Conservation (phyloP, 345 rosid genomes). For the Arabidopsis arenosa region DNA sequence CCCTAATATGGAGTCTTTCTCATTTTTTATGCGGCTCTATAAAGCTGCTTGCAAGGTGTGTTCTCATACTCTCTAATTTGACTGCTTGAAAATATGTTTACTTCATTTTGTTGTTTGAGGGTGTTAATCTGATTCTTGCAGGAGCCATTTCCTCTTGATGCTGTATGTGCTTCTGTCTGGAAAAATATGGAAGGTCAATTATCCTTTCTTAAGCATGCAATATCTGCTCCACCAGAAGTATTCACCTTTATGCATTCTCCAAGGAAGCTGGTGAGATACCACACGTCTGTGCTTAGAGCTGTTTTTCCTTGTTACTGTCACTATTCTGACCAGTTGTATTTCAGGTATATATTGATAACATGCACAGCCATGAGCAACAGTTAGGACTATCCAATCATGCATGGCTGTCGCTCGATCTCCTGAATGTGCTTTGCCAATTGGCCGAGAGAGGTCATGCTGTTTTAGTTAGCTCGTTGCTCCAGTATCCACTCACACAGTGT, state of each 20-base stretch:
- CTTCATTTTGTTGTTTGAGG: slow-evolving; percentile 14
- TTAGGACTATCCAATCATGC: slow-evolving; percentile 78
- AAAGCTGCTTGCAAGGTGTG: slow-evolving; percentile 82
- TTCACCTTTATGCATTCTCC: slow-evolving; percentile 85
- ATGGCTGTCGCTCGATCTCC: slow-evolving; percentile 83
- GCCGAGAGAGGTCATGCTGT: slow-evolving; percentile 86
- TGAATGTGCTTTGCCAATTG: slow-evolving; percentile 83
- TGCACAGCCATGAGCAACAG: slow-evolving; percentile 66
- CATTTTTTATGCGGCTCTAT: slow-evolving; percentile 79
- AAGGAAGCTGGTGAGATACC: slow-evolving; percentile 78
- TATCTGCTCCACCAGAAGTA: slow-evolving; percentile 78
- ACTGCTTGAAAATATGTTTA: slow-evolving; percentile 10
- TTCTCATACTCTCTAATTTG: slow-evolving; percentile 30
- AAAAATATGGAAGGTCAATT: slow-evolving; percentile 86
- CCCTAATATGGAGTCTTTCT: slow-evolving; percentile 84
- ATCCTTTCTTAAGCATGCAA: slow-evolving; percentile 86
- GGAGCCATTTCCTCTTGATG: slow-evolving; percentile 94
- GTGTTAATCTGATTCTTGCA: slow-evolving; percentile 46
- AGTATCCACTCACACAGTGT: slow-evolving; percentile 78
- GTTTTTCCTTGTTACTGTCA: slow-evolving; percentile 20
- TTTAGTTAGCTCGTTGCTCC: slow-evolving; percentile 68
- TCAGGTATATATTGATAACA: slow-evolving; percentile 73
- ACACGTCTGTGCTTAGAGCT: slow-evolving; percentile 22
- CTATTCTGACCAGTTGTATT: slow-evolving; percentile 36
- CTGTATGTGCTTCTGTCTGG: slow-evolving; percentile 83